Evolutionary conservation across 805 yeast genomes (phyloP).

Genomic region (Candida manassasensis): DNA sequence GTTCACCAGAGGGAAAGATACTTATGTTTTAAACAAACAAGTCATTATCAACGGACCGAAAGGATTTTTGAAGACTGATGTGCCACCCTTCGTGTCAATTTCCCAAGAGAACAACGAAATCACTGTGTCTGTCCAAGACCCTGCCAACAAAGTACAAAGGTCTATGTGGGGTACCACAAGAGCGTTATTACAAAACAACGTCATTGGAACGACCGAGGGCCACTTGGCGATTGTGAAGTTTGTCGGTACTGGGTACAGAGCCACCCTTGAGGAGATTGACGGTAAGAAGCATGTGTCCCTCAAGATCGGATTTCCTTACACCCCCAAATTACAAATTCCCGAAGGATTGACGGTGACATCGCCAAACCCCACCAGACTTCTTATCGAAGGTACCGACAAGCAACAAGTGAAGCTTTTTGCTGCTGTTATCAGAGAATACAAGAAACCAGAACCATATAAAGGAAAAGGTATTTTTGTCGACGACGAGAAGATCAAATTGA

Average conservation of each 20-base stretch:
- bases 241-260: conserved; percentile 97
- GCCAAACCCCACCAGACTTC: conserved; percentile 81
- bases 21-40: conserved; percentile 52
- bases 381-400: conserved; percentile 83
- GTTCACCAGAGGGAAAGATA: conserved; percentile 63
- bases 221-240: conserved; percentile 82
- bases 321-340: conserved; percentile 75
- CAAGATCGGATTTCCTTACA: conserved; percentile 84
- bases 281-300: conserved; percentile 59
- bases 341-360: conserved; percentile 65
- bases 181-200: conserved; percentile 67
- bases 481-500: conserved; percentile 84
- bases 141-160: conserved; percentile 60
- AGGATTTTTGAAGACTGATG: conserved; percentile 57
- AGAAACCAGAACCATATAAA: conserved; percentile 97
- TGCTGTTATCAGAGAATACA: conserved; percentile 76
- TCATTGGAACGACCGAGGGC: conserved; percentile 89
- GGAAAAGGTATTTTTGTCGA: conserved; percentile 96
- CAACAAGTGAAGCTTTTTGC: conserved; percentile 87
- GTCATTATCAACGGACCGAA: conserved; percentile 71
- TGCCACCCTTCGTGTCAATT: conserved; percentile 68
- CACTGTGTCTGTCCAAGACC: conserved; percentile 53
- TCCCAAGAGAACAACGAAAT: conserved; percentile 25
- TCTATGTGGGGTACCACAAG: conserved; percentile 96
- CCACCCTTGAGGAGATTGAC: conserved; percentile 57